These are phyloP conservation scores for Pluteus cervinus DNA, from an alignment of 768 basidiomycete genomes.

Conservation along the genomic window DNA sequence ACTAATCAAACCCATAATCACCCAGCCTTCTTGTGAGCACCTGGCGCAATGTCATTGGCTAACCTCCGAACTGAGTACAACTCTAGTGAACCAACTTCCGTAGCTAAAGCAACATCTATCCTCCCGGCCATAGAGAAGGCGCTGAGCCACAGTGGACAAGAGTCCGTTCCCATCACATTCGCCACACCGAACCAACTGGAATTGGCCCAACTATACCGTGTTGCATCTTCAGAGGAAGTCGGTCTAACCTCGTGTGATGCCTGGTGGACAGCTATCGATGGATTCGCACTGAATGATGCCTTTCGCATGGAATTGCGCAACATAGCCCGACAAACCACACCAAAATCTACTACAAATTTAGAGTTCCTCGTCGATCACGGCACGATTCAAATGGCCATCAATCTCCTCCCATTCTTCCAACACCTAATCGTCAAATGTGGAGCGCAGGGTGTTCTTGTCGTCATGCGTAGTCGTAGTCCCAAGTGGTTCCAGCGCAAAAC, in stretches of 20 bases:
- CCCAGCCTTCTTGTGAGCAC: constrained; percentile 73
- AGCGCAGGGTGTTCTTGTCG: constrained; percentile 54
- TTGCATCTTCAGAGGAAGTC: constrained; percentile 36
- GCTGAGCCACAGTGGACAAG: constrained; percentile 14
- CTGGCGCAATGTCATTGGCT: not conserved
- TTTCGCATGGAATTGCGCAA: constrained; percentile 65
- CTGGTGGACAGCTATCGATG: constrained; percentile 67
- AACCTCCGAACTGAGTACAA: constrained; percentile 7
- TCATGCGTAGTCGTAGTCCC: constrained; percentile 45
- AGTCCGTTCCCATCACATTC: constrained; percentile 51
- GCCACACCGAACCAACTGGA: constrained; percentile 86
- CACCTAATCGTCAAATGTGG: constrained; percentile 87
- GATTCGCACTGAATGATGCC: constrained; percentile 55
- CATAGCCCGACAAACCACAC: constrained; percentile 40
- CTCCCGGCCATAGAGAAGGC: constrained; percentile 51
- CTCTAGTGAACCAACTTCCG: constrained; percentile 87
- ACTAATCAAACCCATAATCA: constrained; percentile 6
- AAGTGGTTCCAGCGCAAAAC: constrained; percentile 49
- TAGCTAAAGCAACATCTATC: constrained; percentile 70
- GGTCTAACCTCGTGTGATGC: constrained; percentile 44
- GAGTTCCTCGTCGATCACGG: constrained; percentile 66
- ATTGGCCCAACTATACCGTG: constrained; percentile 52
- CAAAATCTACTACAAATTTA: constrained; percentile 42
- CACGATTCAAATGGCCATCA: constrained; percentile 72
- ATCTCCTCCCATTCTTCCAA: constrained; percentile 80